Evolutionary conservation across 2,329 filamentous ascomycete species (phyloP), one percentile per base, ranked within the genome.

Genomic region (Catunica adiposa): DNA sequence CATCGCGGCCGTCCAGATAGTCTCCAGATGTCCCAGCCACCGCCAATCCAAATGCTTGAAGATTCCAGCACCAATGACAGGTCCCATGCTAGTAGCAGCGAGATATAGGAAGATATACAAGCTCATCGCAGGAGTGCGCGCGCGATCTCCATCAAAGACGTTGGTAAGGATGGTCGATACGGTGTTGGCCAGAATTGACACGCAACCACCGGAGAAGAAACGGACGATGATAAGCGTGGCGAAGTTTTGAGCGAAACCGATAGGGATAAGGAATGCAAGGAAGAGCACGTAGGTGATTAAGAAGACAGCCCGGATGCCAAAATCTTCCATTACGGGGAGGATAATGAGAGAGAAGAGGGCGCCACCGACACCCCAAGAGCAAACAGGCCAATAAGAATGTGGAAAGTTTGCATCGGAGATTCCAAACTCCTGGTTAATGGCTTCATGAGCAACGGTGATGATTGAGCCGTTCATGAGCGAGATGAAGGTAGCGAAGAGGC

Each of bases 1-100:
- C 1, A 73, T 61, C 2, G 66, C 66, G 20, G 66, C 70, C 46
- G 74, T 73, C 63, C 66, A 65, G 51, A 75, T 73, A 0, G 67
- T 61, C 53, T 69, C 61, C 9, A 65, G 61, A 50, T 68, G 65
- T 34, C 65, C 64, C 1, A 65, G 66, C 66, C 66, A 68, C 48
- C 66, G 62, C 66, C 66, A 68, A 22, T 62, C 61, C 6, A 68
- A 55, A 54, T 60, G 60, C 1, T 62, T 59, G 3, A 64, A 46
- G 17, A 67, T 56, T 1, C 62, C 60, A 22, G 65, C 61, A 8
- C 66, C 66, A 17, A 67, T 61, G 0, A 64, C 61, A 7, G 66
- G 66, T 0, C 65, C 65, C 2, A 67, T 56, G 14, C 63, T 66
- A 31, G 56, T 56, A 2, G 59, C 60, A 2, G 55, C 59, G 26